These are phyloP conservation scores for Botrytis aclada DNA, from an alignment of 2,329 filamentous ascomycete genomes.

Conservation along the genomic window DNA sequence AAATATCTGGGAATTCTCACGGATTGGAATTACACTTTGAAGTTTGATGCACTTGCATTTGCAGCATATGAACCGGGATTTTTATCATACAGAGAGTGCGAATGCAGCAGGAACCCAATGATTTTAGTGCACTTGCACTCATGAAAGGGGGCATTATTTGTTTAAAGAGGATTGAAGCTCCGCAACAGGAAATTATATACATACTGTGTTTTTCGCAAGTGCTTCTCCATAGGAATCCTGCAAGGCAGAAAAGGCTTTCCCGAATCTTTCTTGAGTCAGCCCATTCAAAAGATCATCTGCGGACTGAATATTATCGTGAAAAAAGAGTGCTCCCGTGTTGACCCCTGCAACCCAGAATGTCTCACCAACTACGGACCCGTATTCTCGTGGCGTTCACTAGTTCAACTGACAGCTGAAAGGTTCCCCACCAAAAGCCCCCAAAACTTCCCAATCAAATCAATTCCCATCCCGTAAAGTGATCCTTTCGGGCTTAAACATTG, in stretches of 20 bases:
- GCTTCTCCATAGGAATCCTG: background rate
- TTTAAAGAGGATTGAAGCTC: background rate
- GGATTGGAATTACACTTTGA: too few relatives aligned
- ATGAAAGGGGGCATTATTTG: background rate
- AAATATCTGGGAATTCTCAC: background rate
- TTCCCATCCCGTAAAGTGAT: background rate
- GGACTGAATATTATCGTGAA: background rate
- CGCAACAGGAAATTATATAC: background rate
- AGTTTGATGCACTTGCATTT: background rate
- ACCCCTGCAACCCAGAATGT: background rate
- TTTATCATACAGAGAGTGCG: background rate
- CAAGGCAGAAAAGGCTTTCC: background rate
- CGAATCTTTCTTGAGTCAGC: background rate
- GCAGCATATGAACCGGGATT: background rate
- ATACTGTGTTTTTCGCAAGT: background rate
- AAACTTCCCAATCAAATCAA: background rate
- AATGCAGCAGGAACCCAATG: background rate
- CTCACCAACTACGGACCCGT: background rate
- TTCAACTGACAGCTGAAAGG: conserved; percentile 4
- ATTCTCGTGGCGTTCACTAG: conserved; percentile 1
- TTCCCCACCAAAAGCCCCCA: background rate
- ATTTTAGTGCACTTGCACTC: background rate
- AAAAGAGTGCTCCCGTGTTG: background rate
- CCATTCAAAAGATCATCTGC: background rate
- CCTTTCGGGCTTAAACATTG: background rate